phyloP scores from a whole-genome alignment of 352 stramenopile genomes.

The Thalassiosira oceanica region DNA sequence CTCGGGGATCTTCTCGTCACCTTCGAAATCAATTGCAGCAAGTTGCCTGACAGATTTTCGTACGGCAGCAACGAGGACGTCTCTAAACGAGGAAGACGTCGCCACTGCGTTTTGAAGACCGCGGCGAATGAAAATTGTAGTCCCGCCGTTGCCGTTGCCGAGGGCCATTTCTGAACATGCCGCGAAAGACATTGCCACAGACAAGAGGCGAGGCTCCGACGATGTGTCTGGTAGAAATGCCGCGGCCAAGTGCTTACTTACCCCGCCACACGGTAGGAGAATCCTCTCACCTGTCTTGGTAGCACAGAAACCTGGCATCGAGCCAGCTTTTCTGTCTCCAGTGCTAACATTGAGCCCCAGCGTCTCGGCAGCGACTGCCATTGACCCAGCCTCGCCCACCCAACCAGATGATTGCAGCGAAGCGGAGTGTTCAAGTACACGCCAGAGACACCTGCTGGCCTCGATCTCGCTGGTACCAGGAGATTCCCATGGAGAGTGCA shows the following conservation, averaged over 20 bases:
- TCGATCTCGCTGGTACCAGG: constrained; percentile 24
- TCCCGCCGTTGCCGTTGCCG: constrained; percentile 59
- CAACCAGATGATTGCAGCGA: constrained; percentile 69
- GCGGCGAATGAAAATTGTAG: constrained; percentile 61
- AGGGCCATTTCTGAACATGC: constrained; percentile 66
- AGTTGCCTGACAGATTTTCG: constrained; percentile 63
- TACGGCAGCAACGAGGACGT: constrained; percentile 58
- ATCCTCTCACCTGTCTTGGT: constrained; percentile 39
- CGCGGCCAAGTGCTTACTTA: constrained; percentile 61
- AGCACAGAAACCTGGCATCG: constrained; percentile 44
- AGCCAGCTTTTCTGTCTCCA: constrained; percentile 49
- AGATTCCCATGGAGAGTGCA: constrained; percentile 13
- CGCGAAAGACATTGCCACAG: constrained; percentile 35
- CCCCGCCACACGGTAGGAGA: constrained; percentile 44
- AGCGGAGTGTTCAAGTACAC: constrained; percentile 65
- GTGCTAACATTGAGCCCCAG: constrained; percentile 78
- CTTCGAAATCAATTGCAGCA: constrained; percentile 62
- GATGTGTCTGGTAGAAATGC: constrained; percentile 28
- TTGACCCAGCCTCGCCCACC: constrained; percentile 79
- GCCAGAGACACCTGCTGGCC: constrained; percentile 51
- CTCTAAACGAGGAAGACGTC: constrained; percentile 52
- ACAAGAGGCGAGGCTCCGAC: constrained; percentile 9
- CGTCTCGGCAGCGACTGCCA: constrained; percentile 80
- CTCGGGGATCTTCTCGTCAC: constrained; percentile 56
- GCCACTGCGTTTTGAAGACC: constrained; percentile 63